These are phyloP conservation scores for Jacaranda mimosifolia DNA, from an alignment of 257 asterid species.

Conservation along the genomic window DNA sequence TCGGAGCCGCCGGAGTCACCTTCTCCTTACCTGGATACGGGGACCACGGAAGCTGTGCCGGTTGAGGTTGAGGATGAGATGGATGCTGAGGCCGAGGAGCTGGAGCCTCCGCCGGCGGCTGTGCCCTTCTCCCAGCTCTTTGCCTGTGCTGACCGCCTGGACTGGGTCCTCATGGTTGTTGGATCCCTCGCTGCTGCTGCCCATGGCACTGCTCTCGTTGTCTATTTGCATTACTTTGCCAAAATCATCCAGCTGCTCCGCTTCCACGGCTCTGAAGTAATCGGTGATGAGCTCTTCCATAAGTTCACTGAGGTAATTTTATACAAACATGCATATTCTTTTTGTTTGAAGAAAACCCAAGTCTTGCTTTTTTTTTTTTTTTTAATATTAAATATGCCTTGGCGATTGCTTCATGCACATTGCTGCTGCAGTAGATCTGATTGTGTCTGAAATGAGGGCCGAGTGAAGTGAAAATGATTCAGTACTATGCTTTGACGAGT, in stretches of 20 bases:
- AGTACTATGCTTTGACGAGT: too few species aligned
- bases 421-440: too few species aligned
- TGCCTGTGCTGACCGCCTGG: conserved; percentile 87
- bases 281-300: conserved; percentile 56
- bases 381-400: not conserved
- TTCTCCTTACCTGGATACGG: conserved; percentile 83
- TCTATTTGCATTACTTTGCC: conserved; percentile 95
- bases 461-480: too few species aligned
- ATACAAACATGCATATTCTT: not conserved
- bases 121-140: conserved; percentile 91
- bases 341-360: not conserved
- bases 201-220: conserved; percentile 93
- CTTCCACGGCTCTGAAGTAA: conserved; percentile 36
- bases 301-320: conserved; percentile 80
- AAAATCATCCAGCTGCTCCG: conserved; percentile 77
- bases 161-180: conserved; percentile 89
- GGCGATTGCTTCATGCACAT: too few species aligned
- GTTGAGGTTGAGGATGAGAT: conserved; percentile 91
- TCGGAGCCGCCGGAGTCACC: conserved; percentile 99
- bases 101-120: conserved; percentile 97
- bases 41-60: conserved; percentile 64
- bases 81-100: conserved; percentile 86
- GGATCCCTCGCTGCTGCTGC: conserved; percentile 97
- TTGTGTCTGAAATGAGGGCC: too few species aligned
- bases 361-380: conserved; percentile 5